Percentiles rank a stretch among this genome's conserved stretches.
These are phyloP conservation scores for Endocalyx cinctus DNA, from an alignment of 2,329 filamentous ascomycete genomes.

Conservation along the genomic window DNA sequence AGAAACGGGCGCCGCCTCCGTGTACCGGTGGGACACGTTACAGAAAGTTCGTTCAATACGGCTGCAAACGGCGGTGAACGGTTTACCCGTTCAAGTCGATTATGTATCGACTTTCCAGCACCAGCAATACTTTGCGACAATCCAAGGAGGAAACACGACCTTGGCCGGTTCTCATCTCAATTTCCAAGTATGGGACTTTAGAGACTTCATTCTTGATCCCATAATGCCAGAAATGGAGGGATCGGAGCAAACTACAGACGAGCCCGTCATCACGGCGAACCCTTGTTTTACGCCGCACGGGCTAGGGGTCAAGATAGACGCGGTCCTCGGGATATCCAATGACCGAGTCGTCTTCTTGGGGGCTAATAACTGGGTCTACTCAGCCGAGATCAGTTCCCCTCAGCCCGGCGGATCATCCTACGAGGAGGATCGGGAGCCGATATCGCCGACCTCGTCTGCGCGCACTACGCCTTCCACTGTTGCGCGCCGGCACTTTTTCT, in stretches of 20 bases:
- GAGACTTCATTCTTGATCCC: too few relatives aligned
- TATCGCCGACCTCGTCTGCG: too few relatives aligned
- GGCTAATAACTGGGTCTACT: background rate
- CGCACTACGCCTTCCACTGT: too few relatives aligned
- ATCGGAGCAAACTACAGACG: background rate
- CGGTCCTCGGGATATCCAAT: background rate
- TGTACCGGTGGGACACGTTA: too few relatives aligned
- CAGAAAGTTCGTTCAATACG: too few relatives aligned
- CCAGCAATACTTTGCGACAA: background rate
- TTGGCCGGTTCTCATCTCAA: background rate
- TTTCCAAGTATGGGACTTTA: too few relatives aligned
- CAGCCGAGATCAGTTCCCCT: background rate
- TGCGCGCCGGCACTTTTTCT: background rate
- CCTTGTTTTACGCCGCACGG: background rate
- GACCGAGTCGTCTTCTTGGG: background rate
- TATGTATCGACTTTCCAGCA: too few relatives aligned
- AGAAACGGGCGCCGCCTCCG: too few relatives aligned
- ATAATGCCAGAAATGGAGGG: too few relatives aligned
- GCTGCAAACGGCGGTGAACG: too few relatives aligned
- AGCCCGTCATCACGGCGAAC: background rate
- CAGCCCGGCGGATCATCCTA: too few relatives aligned
- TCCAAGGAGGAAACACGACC: background rate
- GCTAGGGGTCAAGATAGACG: background rate
- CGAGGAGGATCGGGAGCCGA: background rate
- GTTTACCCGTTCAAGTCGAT: too few relatives aligned